Evolutionary conservation across 1,284 basidiomycete genomes (phyloP).

Genomic region (Malassezia sp.): DNA sequence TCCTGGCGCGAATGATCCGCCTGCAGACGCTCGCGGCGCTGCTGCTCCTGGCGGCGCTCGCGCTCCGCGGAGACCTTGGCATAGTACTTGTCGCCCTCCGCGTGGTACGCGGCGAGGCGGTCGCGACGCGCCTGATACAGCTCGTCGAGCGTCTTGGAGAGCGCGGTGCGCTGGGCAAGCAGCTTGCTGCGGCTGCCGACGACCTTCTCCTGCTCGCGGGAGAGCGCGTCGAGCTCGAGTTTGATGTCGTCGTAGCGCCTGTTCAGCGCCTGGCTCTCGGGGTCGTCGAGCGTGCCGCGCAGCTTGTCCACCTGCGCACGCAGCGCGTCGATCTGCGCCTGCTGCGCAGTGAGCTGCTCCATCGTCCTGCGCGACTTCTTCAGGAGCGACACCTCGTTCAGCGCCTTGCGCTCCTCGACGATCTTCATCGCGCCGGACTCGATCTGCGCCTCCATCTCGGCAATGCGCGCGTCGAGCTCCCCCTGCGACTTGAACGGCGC

Average conservation of each 20-base stretch:
- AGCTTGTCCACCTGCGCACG: constrained; percentile 66
- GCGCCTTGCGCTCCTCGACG: constrained; percentile 86
- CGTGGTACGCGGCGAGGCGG: constrained; percentile 35
- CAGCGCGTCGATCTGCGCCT: constrained; percentile 70
- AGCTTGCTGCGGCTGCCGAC: constrained; percentile 72
- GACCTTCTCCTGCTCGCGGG: constrained; percentile 74
- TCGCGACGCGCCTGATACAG: constrained; percentile 72
- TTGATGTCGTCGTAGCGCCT: constrained; percentile 74
- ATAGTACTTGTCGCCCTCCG: constrained; percentile 38
- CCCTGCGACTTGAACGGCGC: constrained; percentile 68
- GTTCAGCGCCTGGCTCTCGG: constrained; percentile 69
- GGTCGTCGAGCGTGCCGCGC: constrained; percentile 75
- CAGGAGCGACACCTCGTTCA: constrained; percentile 69
- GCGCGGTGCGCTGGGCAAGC: constrained; percentile 69
- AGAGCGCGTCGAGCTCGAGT: constrained; percentile 72
- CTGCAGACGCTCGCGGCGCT: constrained; percentile 66
- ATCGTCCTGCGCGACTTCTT: constrained; percentile 44
- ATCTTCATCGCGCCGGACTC: constrained; percentile 86
- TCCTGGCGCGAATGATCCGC: constrained; percentile 73
- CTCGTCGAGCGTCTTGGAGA: constrained; percentile 54
- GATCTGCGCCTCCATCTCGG: constrained; percentile 64
- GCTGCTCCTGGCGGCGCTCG: constrained; percentile 60
- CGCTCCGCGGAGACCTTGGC: constrained; percentile 36
- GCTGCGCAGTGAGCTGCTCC: constrained; percentile 49
- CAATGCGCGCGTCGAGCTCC: constrained; percentile 77